phyloP scores from a whole-genome alignment of 306 rosid genomes.

The Oemleria cerasiformis region DNA sequence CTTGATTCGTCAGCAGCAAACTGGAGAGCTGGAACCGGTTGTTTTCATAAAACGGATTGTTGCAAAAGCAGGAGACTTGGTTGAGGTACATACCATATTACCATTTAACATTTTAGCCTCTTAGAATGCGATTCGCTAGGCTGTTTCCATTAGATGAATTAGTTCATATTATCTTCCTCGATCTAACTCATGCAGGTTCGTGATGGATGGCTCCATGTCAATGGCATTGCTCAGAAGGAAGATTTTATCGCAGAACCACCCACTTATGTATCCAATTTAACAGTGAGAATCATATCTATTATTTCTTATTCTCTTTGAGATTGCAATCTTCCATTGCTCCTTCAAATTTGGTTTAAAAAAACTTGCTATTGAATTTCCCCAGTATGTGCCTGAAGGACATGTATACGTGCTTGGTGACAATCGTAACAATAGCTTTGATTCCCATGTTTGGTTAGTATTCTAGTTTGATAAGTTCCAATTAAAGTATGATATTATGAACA shows the following conservation, averaged over 20 bases:
- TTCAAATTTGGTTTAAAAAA: neutral
- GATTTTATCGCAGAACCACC: slow-evolving; percentile 60
- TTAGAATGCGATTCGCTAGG: neutral
- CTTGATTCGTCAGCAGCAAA: slow-evolving; percentile 44
- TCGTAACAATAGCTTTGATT: slow-evolving; percentile 79
- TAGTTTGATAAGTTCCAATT: neutral
- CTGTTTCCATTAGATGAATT: neutral
- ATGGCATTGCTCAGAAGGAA: slow-evolving; percentile 65
- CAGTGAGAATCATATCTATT: slow-evolving; percentile 40
- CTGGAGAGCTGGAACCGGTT: slow-evolving; percentile 37
- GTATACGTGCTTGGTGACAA: slow-evolving; percentile 91
- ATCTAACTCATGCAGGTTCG: slow-evolving; percentile 42
- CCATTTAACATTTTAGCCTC: neutral
- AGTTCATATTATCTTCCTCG: neutral
- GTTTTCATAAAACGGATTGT: slow-evolving; percentile 85
- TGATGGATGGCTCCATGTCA: slow-evolving; percentile 63
- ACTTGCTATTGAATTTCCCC: slow-evolving; percentile 26
- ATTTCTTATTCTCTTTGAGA: neutral
- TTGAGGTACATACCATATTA: slow-evolving; percentile 46
- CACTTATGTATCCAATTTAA: slow-evolving; percentile 39
- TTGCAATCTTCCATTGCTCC: neutral
- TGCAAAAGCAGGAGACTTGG: slow-evolving; percentile 77
- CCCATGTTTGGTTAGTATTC: slow-evolving; percentile 65
- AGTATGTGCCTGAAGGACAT: slow-evolving; percentile 80
- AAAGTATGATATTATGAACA: too few relatives aligned